Evolutionary conservation across 257 asterid species (phyloP).

Genomic region (Solanum gracilifrons): DNA sequence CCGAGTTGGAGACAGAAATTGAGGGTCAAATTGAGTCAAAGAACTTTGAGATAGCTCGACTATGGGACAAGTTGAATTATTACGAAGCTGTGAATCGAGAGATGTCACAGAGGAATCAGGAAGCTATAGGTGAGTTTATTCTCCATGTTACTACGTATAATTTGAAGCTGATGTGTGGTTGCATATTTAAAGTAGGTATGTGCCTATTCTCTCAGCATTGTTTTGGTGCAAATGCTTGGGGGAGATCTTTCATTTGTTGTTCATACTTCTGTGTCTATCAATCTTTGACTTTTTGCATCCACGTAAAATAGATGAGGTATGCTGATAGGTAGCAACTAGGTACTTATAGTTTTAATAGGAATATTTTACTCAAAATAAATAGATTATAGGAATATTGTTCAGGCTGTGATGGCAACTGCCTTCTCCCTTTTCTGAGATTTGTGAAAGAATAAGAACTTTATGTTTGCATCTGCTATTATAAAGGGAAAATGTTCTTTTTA

Average conservation of each 20-base stretch:
- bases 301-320: not conserved
- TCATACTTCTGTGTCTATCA: not conserved
- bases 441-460: not conserved
- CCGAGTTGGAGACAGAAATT: slow-evolving; percentile 82
- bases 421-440: not conserved
- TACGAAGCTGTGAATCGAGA: slow-evolving; percentile 89
- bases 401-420: not conserved
- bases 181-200: not conserved
- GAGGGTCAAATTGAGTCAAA: slow-evolving; percentile 67
- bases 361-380: not conserved
- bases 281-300: not conserved
- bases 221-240: not conserved
- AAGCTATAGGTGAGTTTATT: slow-evolving; percentile 69
- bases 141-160: not conserved
- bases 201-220: not conserved
- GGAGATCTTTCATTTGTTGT: not conserved
- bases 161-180: not conserved
- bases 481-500: not conserved
- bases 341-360: not conserved
- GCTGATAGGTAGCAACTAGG: not conserved
- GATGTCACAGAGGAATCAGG: slow-evolving; percentile 98
- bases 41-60: slow-evolving; percentile 73
- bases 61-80: slow-evolving; percentile 75
- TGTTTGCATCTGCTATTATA: not conserved
- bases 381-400: not conserved